These are phyloP conservation scores for Neurospora sp. DNA, from an alignment of 2,329 filamentous ascomycete species.

Conservation along the genomic window DNA sequence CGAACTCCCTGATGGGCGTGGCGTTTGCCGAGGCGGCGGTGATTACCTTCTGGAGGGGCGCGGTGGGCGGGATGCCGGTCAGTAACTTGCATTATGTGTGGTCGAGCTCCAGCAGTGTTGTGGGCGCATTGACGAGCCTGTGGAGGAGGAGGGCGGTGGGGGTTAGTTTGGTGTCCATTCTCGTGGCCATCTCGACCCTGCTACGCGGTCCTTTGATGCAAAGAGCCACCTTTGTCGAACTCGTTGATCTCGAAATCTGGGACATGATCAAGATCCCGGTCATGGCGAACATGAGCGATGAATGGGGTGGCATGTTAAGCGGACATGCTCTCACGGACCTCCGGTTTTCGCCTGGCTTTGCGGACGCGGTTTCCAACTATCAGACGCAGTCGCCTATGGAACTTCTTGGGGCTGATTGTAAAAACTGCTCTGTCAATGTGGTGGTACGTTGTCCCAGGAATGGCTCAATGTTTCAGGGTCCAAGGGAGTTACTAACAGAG, in stretches of 20 bases:
- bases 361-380: neutral
- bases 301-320: neutral
- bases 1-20: neutral
- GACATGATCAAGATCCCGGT: neutral
- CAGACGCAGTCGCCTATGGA: neutral
- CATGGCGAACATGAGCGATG: neutral
- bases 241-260: neutral
- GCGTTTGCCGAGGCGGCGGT: neutral
- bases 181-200: neutral
- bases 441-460: neutral
- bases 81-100: neutral
- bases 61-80: neutral
- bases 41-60: neutral
- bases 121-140: neutral
- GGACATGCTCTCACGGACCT: neutral
- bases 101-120: neutral
- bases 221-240: neutral
- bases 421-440: neutral
- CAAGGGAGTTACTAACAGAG: neutral
- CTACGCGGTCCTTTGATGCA: neutral
- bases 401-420: neutral
- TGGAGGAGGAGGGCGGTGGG: neutral
- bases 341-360: neutral
- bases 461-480: rapidly evolving
- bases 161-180: neutral